Evolutionary conservation across 805 yeast species (phyloP).

Genomic region (Cyberlindnera americana): DNA sequence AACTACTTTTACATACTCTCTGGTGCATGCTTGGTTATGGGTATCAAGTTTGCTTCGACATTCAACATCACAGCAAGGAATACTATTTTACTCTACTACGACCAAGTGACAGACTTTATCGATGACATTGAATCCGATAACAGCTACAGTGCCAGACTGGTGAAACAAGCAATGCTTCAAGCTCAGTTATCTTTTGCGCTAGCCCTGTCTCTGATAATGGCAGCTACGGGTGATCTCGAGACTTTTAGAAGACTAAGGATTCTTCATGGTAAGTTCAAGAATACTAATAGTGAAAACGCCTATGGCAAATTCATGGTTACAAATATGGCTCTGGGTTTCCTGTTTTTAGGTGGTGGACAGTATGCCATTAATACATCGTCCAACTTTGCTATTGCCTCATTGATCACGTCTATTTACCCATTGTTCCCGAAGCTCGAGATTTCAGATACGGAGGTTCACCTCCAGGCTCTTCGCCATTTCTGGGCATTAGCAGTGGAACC

Average conservation of each 20-base stretch:
- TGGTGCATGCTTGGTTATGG: slow-evolving; percentile 73
- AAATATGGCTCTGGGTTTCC: slow-evolving; percentile 80
- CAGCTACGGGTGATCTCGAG: slow-evolving; percentile 87
- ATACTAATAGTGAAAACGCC: slow-evolving; percentile 24
- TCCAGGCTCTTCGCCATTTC: slow-evolving; percentile 84
- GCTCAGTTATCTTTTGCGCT: slow-evolving; percentile 59
- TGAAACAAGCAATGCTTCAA: slow-evolving; percentile 49
- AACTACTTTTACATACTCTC: slow-evolving; percentile 63
- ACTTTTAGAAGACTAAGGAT: slow-evolving; percentile 69
- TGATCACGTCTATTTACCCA: slow-evolving; percentile 78
- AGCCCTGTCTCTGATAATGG: slow-evolving; percentile 71
- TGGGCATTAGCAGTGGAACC: slow-evolving; percentile 86
- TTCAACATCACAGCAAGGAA: slow-evolving; percentile 50
- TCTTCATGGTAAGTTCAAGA: slow-evolving; percentile 47
- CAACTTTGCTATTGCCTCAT: slow-evolving; percentile 60
- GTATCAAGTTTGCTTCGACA: slow-evolving; percentile 73
- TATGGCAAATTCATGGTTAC: slow-evolving; percentile 76
- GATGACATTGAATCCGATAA: slow-evolving; percentile 24
- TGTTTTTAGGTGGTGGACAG: slow-evolving; percentile 91
- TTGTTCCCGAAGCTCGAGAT: slow-evolving; percentile 47
- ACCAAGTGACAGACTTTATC: slow-evolving; percentile 15
- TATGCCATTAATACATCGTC: slow-evolving; percentile 64
- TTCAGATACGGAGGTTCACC: slow-evolving; percentile 53
- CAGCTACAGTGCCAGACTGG: slow-evolving; percentile 53
- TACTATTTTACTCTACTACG: slow-evolving; percentile 45